A percentile compares a stretch with the other conserved stretches of the same genome.
These are phyloP conservation scores for Dalbergia cultrata DNA, from an alignment of 306 rosid genomes.

Conservation along the genomic window DNA sequence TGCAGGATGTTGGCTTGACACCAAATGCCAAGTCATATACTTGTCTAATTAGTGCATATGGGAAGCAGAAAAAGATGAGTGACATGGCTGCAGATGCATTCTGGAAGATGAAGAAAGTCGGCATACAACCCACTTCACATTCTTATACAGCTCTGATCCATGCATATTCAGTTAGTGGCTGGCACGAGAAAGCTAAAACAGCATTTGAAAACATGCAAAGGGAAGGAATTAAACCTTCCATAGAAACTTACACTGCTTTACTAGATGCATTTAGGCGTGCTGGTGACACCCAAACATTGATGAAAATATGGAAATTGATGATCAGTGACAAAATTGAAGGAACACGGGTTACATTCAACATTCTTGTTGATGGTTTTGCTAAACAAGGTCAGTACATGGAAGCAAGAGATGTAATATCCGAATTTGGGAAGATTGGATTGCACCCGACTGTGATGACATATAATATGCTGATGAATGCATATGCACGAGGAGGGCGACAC, in stretches of 20 bases:
- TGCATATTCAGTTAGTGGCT: constrained; percentile 80
- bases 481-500: constrained; percentile 87
- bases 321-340: constrained; percentile 67
- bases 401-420: constrained; percentile 85
- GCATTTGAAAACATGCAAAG: constrained; percentile 79
- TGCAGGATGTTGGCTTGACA: constrained; percentile 79
- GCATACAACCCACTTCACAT: constrained; percentile 82
- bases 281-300: constrained; percentile 73
- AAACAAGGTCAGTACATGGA: constrained; percentile 83
- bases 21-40: constrained; percentile 84
- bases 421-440: constrained; percentile 77
- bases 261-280: constrained; percentile 86
- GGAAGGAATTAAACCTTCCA: constrained; percentile 77
- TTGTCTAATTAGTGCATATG: constrained; percentile 87
- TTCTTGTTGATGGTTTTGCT: constrained; percentile 87
- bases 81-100: constrained; percentile 93
- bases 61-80: constrained; percentile 73
- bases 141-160: constrained; percentile 91
- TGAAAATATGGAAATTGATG: constrained; percentile 90
- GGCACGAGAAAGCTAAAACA: constrained; percentile 84
- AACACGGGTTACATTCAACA: constrained; percentile 76
- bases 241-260: constrained; percentile 87
- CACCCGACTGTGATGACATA: constrained; percentile 85
- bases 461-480: constrained; percentile 88
- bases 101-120: constrained; percentile 82